Conservation (phyloP, 331 rosid species). For the Quercus tomentella region DNA sequence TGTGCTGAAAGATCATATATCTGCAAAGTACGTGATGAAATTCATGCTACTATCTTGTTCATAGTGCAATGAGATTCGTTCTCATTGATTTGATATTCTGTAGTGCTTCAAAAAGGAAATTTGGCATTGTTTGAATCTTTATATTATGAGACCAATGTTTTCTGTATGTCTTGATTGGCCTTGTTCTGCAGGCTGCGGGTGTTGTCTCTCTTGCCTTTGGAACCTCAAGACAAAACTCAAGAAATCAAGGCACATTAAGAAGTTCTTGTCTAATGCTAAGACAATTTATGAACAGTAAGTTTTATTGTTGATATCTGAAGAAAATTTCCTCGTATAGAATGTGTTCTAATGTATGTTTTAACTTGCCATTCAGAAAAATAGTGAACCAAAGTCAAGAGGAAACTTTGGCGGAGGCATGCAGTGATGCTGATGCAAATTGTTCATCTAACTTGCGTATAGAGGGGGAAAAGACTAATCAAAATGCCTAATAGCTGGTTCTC, state of each 20-base stretch:
- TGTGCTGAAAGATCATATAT: not conserved
- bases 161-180: conserved; percentile 6
- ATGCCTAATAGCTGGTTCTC: too few species aligned
- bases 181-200: conserved; percentile 61
- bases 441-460: too few species aligned
- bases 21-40: not conserved
- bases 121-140: not conserved
- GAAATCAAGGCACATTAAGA: conserved; percentile 46
- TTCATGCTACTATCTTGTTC: not conserved
- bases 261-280: conserved; percentile 3
- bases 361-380: not conserved
- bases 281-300: not conserved
- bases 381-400: too few species aligned
- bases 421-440: too few species aligned
- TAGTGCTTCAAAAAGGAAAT: not conserved
- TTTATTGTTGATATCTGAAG: not conserved
- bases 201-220: conserved; percentile 51
- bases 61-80: not conserved
- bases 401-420: too few species aligned
- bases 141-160: not conserved
- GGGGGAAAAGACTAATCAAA: too few species aligned
- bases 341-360: not conserved
- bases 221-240: conserved; percentile 32
- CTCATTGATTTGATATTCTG: not conserved
- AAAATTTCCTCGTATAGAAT: not conserved